phyloP scores from a whole-genome alignment of 192 early-diverging fungal genomes.

The Coemansia sp. region DNA sequence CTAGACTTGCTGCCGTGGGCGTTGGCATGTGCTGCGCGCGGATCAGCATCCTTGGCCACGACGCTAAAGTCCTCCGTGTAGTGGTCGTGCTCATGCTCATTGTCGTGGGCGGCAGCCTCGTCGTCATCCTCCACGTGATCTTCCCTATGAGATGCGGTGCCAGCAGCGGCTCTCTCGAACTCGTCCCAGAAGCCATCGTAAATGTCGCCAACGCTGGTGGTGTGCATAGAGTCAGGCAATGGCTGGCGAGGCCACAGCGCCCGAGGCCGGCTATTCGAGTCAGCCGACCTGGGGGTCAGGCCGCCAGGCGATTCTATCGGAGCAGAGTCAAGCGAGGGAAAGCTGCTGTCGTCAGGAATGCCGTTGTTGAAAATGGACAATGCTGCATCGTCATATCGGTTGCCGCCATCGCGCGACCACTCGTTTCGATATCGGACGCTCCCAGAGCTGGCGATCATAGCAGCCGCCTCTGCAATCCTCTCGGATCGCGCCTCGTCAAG shows the following conservation, averaged over 20 bases:
- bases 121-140: conserved; percentile 2
- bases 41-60: conserved; percentile 9
- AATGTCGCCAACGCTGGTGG: neutral
- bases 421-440: conserved; percentile 2
- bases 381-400: neutral
- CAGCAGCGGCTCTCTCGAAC: conserved; percentile 29
- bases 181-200: conserved; percentile 36
- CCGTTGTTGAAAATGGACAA: neutral
- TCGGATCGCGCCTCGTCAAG: conserved; percentile 38
- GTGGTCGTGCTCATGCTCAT: conserved; percentile 8
- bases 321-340: conserved; percentile 26
- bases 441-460: conserved; percentile 8
- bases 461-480: conserved; percentile 15
- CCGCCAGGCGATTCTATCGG: neutral
- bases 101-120: conserved; percentile 2
- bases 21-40: neutral
- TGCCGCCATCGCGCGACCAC: conserved; percentile 8
- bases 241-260: conserved; percentile 39
- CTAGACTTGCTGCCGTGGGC: neutral
- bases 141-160: neutral
- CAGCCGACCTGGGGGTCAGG: neutral
- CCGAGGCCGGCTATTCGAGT: neutral
- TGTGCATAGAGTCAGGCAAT: neutral
- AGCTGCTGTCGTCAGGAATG: conserved; percentile 29
- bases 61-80: conserved; percentile 25